Conservation (phyloP, 1,139 yeast species). For the Kodamaea arcana region DNA sequence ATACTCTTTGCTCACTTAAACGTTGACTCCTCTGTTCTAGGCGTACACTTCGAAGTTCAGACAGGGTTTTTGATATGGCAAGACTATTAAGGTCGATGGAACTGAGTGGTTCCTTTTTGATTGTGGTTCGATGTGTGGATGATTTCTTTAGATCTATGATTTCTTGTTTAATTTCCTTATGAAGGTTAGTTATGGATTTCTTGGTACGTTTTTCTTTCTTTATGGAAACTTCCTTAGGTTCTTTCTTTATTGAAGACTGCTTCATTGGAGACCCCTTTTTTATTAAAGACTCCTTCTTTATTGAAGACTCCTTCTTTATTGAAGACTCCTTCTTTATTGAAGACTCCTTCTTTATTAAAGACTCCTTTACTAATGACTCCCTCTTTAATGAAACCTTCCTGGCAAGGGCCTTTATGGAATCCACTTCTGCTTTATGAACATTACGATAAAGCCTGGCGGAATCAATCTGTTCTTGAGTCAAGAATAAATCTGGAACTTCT, state of each 20-base stretch:
- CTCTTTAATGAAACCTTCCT: constrained; percentile 11
- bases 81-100: constrained; percentile 1
- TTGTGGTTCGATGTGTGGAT: too few species aligned
- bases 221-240: not conserved
- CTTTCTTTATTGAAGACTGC: constrained; percentile 1
- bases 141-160: too few species aligned
- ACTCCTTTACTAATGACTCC: constrained; percentile 9
- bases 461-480: constrained; percentile 50
- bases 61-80: constrained; percentile 2
- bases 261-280: constrained; percentile 6
- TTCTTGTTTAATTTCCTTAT: too few species aligned
- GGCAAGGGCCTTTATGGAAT: constrained; percentile 3
- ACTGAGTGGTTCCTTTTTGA: not conserved
- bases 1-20: constrained; percentile 2
- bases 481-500: constrained; percentile 56
- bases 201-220: not conserved
- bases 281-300: constrained; percentile 5
- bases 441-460: constrained; percentile 32
- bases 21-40: constrained; percentile 5
- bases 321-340: constrained; percentile 5
- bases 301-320: constrained; percentile 5
- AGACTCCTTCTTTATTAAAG: constrained; percentile 6
- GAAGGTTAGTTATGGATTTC: too few species aligned
- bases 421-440: constrained; percentile 9
- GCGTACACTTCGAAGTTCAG: constrained; percentile 1